phyloP scores from a whole-genome alignment of 306 rosid genomes.

The Cicer bijugum region DNA sequence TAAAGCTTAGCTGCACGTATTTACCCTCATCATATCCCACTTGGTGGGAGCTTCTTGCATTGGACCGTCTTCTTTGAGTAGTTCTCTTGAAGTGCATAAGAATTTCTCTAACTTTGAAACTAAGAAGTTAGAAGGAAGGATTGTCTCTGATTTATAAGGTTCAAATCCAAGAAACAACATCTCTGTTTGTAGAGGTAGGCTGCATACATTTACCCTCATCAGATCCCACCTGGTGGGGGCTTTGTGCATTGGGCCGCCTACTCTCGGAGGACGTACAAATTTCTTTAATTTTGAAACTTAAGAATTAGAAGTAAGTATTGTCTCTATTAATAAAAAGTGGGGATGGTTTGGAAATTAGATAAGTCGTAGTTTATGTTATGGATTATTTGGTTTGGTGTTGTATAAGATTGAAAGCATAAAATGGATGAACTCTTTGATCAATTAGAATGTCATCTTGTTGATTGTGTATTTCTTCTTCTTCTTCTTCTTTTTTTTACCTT shows the following conservation, averaged over 20 bases:
- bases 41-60: neutral
- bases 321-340: neutral
- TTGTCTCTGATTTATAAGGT: neutral
- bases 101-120: conserved; percentile 8
- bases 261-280: neutral
- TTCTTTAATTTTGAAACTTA: conserved; percentile 18
- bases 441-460: conserved; percentile 9
- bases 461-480: neutral
- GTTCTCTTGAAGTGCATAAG: neutral
- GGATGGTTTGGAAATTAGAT: conserved; percentile 34
- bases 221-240: neutral
- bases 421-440: conserved; percentile 5
- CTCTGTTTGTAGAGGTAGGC: neutral
- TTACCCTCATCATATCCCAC: neutral
- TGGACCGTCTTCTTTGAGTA: neutral
- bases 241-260: neutral
- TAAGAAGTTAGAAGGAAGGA: conserved; percentile 16
- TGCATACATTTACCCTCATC: neutral
- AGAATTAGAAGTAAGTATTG: conserved; percentile 20
- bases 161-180: neutral
- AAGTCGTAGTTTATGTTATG: neutral
- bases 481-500: neutral
- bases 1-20: neutral
- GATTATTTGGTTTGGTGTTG: conserved; percentile 24
- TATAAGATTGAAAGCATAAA: conserved; percentile 22